Conservation (phyloP, 169 alveolate genomes). For the Ichthyophthirius multifiliis region DNA sequence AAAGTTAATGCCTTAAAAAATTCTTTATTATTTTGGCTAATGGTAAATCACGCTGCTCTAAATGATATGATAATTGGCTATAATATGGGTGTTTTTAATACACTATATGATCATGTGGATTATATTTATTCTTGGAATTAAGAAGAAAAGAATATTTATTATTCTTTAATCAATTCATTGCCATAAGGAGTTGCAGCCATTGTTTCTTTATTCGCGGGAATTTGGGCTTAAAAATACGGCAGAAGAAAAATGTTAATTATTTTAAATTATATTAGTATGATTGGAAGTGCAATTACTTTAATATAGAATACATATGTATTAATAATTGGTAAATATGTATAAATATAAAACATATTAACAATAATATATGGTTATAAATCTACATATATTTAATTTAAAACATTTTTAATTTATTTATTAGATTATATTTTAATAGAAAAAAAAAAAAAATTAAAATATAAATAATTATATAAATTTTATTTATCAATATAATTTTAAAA, state of each 20-base stretch:
- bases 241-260: background rate
- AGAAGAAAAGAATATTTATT: background rate
- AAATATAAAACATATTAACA: too few relatives aligned
- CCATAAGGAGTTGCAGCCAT: background rate
- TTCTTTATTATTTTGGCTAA: background rate
- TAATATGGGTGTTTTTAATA: slow-evolving; percentile 2
- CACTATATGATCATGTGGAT: background rate
- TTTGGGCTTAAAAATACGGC: background rate
- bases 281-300: background rate
- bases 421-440: too few relatives aligned
- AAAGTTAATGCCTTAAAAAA: background rate
- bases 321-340: background rate
- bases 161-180: background rate
- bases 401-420: too few relatives aligned
- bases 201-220: background rate
- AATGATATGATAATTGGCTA: background rate
- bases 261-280: background rate
- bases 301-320: background rate
- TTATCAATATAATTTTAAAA: too few relatives aligned
- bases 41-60: background rate
- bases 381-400: too few relatives aligned
- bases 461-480: too few relatives aligned
- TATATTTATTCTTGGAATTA: background rate
- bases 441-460: too few relatives aligned
- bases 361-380: too few relatives aligned